Base-by-base conservation (phyloP, 345 rosid species). In the Arabis hirsuta region DNA sequence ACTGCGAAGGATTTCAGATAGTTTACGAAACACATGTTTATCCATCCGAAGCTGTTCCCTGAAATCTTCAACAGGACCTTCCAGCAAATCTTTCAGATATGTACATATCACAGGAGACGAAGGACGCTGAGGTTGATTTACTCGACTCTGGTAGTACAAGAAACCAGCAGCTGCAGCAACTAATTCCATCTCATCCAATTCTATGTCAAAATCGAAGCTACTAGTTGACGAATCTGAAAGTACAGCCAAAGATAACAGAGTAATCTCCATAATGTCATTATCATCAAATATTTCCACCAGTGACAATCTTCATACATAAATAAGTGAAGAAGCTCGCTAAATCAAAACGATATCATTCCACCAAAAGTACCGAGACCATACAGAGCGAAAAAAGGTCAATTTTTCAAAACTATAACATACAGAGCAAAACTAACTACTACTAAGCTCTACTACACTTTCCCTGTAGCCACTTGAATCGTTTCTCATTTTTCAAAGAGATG, bases 121-220 rank as follows among this genome's bases (percentile, higher is more conserved):
- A 73, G 42, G 50, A 54, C 73, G 61, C 47, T 65, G 78, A 64
- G 85, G 82, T 61, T 70, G 86, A 78, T 82, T 82, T 13, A 74
- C 74, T 72, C 79, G 55, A 16, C 82, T 78, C 60, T 80, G 74
- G 75, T 82, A 86, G 51, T 81, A 84, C 62, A 80, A 80, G 78
- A 82, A 91, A 61, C 94, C 92, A 61, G 87, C 86, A 59, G 97
- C 87, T 9, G 92, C 89, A 0, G 96, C 94, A 65, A 89, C 85
- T 74, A 89, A 71, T 60, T 90, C 95, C 92, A 92, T 90, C 88
- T 90, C 84, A 48, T 88, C 92, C 82, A 90, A 66, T 83, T 88
- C 87, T 71, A 88, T 16, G 75, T 90, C 95, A 29, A 77, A 56
- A 78, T 83, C 88, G 12, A 76, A 84, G 90, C 80, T 74, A 80